Base-by-base conservation (phyloP, 192 early-diverging fungal genomes). In the Linnemannia zychae region DNA sequence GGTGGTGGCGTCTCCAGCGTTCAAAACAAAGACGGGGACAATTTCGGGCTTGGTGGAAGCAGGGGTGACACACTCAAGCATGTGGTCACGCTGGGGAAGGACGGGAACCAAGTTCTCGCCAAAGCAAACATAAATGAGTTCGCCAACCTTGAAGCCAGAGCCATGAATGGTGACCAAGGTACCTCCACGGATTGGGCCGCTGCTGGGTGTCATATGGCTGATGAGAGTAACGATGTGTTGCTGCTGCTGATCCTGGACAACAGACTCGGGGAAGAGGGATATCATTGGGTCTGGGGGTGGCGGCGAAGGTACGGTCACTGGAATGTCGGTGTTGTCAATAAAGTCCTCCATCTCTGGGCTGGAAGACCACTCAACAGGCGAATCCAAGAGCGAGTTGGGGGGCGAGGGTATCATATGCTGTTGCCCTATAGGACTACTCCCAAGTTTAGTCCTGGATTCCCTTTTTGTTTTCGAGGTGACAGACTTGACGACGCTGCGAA, bases 81-180 rank as follows among this genome's bases (percentile, higher is more conserved):
- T 85, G 70, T 85, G 83, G 70, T 85, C 83, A 15, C 83, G 83
- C 69, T 85, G 83, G 57, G 83, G 67, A 60, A 85, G 67, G 46
- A 85, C 65, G n/a, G 83, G 83, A 20, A 79, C 77, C 37, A 85
- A 50, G 69, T 74, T 75, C 68, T 85, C 77, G 28, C 83, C 83
- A 76, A 85, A 85, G 74, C 83, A 85, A 28, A 85, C 77, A 5
- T 76, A 85, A 66, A 85, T 78, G 57, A 85, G 74, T 65, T 85
- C 77, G 6, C 83, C 83, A 20, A 85, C 71, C 22, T 73, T 67
- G 53, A 85, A 85, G 68, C 77, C 83, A 33, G 74, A 48, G 22
- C 83, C 83, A 28, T 85, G 83, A 33, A 85, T 75, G 50, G 83
- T 85, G 34, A 85, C 83, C 36, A 85, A 34, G 37, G 83, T 79